phyloP scores from a whole-genome alignment of 2,329 filamentous ascomycete genomes.

The Alternaria incomplexa region DNA sequence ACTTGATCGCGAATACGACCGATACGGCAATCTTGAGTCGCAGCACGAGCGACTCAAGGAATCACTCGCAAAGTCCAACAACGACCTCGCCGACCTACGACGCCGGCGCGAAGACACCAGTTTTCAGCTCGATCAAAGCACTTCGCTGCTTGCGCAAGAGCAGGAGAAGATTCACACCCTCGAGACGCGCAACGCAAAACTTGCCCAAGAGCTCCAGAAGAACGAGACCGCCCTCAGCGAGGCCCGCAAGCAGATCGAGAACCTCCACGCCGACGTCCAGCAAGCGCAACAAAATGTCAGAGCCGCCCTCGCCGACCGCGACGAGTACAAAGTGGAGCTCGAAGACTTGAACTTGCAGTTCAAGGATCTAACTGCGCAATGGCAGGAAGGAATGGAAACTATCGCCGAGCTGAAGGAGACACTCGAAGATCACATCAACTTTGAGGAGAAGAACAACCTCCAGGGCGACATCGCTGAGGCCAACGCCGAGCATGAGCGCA shows the following conservation, averaged over 20 bases:
- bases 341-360: slow-evolving; percentile 12
- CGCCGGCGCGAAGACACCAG: not conserved
- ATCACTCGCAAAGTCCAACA: not conserved
- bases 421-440: not conserved
- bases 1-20: not conserved
- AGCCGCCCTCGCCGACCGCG: not conserved
- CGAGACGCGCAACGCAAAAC: not conserved
- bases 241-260: not conserved
- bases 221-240: not conserved
- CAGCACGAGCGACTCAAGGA: not conserved
- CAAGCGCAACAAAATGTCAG: not conserved
- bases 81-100: not conserved
- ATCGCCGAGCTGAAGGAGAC: slow-evolving; percentile 15
- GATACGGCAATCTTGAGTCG: not conserved
- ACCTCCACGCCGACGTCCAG: not conserved
- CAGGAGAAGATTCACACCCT: not conserved
- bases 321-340: not conserved
- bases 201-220: not conserved
- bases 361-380: slow-evolving; percentile 18
- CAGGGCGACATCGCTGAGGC: slow-evolving; percentile 19
- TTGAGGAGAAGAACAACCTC: slow-evolving; percentile 5
- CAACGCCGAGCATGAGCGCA: slow-evolving; percentile 13
- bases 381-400: slow-evolving; percentile 4
- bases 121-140: not conserved
- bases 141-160: not conserved